Evolutionary conservation across 345 rosid species (phyloP).

Genomic region (Brassica carinata): DNA sequence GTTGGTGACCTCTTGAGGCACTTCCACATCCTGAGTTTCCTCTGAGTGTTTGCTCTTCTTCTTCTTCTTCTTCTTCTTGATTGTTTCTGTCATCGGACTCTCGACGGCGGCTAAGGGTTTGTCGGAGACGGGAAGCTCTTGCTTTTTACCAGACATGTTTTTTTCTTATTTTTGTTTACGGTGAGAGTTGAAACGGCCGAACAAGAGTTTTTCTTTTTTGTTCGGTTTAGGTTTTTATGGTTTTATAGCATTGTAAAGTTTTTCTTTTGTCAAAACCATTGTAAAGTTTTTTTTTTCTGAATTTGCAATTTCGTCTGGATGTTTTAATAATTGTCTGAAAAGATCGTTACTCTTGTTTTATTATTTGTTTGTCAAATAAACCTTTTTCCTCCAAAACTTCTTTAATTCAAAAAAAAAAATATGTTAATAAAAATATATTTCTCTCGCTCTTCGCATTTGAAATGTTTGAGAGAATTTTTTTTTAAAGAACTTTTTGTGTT

Average conservation of each 20-base stretch:
- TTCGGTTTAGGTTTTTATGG: constrained; percentile 30
- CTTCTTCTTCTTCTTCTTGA: constrained; percentile 47
- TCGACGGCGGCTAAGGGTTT: constrained; percentile 32
- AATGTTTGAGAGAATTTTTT: no score
- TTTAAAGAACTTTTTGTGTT: no score
- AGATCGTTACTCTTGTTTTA: no score
- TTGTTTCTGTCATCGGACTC: constrained; percentile 11
- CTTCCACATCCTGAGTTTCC: constrained; percentile 31
- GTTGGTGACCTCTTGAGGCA: constrained; percentile 24
- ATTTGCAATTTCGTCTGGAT: no score
- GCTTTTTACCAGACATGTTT: constrained; percentile 35
- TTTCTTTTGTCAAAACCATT: no score
- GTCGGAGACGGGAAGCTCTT: constrained; percentile 35
- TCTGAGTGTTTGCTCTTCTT: constrained; percentile 36
- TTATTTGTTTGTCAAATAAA: no score
- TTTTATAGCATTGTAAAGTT: constrained; percentile 7
- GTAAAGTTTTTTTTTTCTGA: no score
- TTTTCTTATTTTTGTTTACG: not conserved
- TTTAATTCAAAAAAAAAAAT: no score
- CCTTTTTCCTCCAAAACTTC: no score
- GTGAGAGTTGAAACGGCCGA: constrained; percentile 32
- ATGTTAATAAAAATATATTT: no score
- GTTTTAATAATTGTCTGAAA: no score
- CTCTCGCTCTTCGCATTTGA: no score
- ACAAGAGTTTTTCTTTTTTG: constrained; percentile 25